phyloP scores from a whole-genome alignment of 2,329 filamentous ascomycete species.

The Sporothrix globosa region DNA sequence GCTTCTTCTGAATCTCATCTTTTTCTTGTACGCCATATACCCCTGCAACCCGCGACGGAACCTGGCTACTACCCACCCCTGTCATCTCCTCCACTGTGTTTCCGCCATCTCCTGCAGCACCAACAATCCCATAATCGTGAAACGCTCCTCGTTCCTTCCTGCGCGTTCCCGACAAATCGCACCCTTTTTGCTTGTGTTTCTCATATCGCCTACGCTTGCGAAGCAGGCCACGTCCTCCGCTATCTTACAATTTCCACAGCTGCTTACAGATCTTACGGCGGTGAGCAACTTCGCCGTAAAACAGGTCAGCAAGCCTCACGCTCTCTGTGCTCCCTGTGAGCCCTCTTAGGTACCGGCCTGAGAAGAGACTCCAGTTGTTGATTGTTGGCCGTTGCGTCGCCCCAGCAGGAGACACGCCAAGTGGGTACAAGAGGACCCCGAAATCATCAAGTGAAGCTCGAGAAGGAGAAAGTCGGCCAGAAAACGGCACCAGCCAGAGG shows the following conservation, averaged over 20 bases:
- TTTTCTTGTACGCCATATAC: background rate
- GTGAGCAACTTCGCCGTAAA: background rate
- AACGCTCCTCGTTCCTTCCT: conserved; percentile 15
- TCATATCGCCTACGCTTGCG: conserved; percentile 2
- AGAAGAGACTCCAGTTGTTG: background rate
- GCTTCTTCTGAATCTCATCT: conserved; percentile 10
- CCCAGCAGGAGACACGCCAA: background rate
- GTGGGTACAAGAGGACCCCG: conserved; percentile 20
- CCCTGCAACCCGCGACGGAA: conserved; percentile 16
- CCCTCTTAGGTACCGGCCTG: background rate
- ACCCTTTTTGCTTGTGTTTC: background rate
- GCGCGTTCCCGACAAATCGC: conserved; percentile 3
- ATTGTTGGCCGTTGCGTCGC: background rate
- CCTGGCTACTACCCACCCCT: conserved; percentile 20
- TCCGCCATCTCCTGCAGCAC: conserved; percentile 24
- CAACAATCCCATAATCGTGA: conserved; percentile 21
- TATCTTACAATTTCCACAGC: background rate
- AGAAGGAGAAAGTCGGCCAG: background rate
- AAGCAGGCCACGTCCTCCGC: background rate
- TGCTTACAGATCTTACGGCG: background rate
- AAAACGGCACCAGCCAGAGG: conserved; percentile 16
- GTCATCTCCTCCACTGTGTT: conserved; percentile 13
- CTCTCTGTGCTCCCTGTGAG: background rate
- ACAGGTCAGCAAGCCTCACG: conserved; percentile 10
- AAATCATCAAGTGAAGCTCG: background rate